Conservation (phyloP, 805 yeast genomes). For the Grigorovia humatica region DNA sequence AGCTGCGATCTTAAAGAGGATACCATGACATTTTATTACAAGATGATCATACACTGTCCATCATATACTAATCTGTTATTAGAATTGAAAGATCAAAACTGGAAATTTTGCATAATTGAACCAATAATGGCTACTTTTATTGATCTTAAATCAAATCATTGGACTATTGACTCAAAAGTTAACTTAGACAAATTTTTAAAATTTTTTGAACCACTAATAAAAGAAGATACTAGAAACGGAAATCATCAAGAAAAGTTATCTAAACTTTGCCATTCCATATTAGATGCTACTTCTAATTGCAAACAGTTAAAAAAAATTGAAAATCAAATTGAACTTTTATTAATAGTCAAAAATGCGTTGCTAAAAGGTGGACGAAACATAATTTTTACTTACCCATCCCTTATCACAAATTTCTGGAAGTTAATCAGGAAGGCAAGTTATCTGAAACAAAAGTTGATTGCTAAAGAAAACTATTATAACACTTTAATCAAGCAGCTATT, state of each 20-base stretch:
- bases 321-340: slow-evolving; percentile 31
- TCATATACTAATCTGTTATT: slow-evolving; percentile 16
- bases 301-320: slow-evolving; percentile 11
- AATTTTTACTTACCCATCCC: slow-evolving; percentile 63
- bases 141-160: neutral
- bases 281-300: slow-evolving; percentile 19
- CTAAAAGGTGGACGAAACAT: slow-evolving; percentile 40
- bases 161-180: slow-evolving; percentile 12
- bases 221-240: neutral
- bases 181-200: slow-evolving; percentile 17
- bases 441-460: slow-evolving; percentile 13
- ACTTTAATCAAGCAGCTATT: slow-evolving; percentile 42
- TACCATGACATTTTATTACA: slow-evolving; percentile 7
- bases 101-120: neutral
- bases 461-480: slow-evolving; percentile 7
- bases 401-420: slow-evolving; percentile 51
- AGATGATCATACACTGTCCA: slow-evolving; percentile 16
- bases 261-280: slow-evolving; percentile 56
- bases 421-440: slow-evolving; percentile 42
- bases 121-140: neutral
- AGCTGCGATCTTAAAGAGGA: neutral
- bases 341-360: slow-evolving; percentile 18
- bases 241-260: slow-evolving; percentile 50
- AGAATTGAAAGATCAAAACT: neutral
- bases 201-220: slow-evolving; percentile 17